Evolutionary conservation across 345 rosid species (phyloP), one percentile per base, ranked within the genome.

Genomic region (Nephelium lappaceum): DNA sequence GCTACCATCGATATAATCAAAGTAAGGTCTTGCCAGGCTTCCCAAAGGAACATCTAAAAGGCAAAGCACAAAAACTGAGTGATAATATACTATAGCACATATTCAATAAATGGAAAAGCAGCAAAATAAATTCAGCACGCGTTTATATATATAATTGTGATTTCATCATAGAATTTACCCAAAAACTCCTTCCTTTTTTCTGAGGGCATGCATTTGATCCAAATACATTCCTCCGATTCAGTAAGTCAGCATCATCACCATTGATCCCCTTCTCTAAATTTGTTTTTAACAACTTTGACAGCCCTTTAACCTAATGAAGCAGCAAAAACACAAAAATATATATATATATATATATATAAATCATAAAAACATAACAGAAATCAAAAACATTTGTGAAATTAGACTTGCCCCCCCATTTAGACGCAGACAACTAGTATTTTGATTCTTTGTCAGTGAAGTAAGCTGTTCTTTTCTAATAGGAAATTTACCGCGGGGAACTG

Each of bases 181-280:
- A 92, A 81, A 96, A 96, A 78, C 90, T 87, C 81, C 98, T 87
- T 77, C 99, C 98, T 80, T 94, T 96, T 81, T 91, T 94, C 66
- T 69, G 90, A 51, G 99, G 98, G 83, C 94, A 96, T 47, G 97
- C 91, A 85, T 96, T 96, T 72, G 97, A 85, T 64, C 99, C 99
- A 91, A 90, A 96, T 73, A 76, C 85, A 79, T 78, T 85, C 82
- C 77, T 88, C 75, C 98, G 88, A 69, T 87, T 88, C 73, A 83
- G 67, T 77, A 93, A 78, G 81, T 94, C 99, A 61, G 76, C 82
- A 77, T 92, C 97, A 79, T 91, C 97, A 65, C 91, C 98, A 51
- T 23, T 67, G 72, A 93, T 87, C 60, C 99, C 99, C 74, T 86
- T 89, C 45, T 92, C 95, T 75, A 91, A 78, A 86, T 88, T 90